Base-by-base conservation (phyloP, 1,284 basidiomycete species). In the Sphagnurus paluster region DNA sequence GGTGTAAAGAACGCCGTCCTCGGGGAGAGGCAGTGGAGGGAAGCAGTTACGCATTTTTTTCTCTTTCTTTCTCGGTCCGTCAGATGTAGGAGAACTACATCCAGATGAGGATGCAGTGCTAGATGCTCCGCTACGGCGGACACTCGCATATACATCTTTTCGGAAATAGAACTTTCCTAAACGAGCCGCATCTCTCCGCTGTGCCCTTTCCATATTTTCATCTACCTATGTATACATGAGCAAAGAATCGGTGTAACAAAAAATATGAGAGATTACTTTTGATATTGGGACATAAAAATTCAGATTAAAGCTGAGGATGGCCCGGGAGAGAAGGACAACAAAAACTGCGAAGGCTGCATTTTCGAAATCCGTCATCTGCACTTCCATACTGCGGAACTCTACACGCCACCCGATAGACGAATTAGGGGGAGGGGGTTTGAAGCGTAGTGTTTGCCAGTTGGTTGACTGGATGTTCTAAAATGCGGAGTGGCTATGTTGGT, bases 351-450 rank as follows among this genome's bases (percentile, higher is more conserved):
- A 98, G 1, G 97, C 95, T 0, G 97, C 97, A 64, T 99, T 99
- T 72, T 99, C 97, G 64, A 95, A 99, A 70, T 99, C 97, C 16
- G 97, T 99, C 60, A 97, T 81, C 65, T 99, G 97, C 2, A 99
- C 93, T 67, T 99, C 97, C 97, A 99, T 99, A 59, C 90, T 92
- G 40, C 97, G 79, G 71, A 99, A 99, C 66, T 99, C 97, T 14
- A 99, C 95, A 34, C 97, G 80, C 97, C 97, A 99, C 21, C 97
- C 97, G 49, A 99, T 98, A 14, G 82, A 65, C 1, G 93, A 93
- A 47, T 91, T 86, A 1, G 90, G 86, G 24, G 94, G 93, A 5
- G 97, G 97, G 4, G 97, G 97, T 68, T 99, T 99, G 80, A 99
- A 99, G 24, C 97, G 84, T 46, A 99, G 78, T 0, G 97, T 98